These are phyloP conservation scores for Brasilioporus rufonigricans DNA, from an alignment of 768 basidiomycete species.

Conservation along the genomic window DNA sequence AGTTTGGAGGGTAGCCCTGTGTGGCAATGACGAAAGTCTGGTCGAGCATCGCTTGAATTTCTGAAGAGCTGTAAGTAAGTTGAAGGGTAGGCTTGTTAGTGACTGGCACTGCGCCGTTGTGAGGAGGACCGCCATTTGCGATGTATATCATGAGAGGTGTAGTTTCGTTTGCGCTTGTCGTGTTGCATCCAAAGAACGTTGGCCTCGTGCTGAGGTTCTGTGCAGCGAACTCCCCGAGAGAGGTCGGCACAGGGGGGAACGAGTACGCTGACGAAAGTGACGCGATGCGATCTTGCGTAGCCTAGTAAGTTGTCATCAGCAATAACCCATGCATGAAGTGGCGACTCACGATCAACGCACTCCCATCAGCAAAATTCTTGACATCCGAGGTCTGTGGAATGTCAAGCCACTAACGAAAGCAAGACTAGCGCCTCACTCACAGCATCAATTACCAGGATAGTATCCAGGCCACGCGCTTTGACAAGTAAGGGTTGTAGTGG, in stretches of 20 bases:
- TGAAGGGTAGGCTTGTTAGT: constrained; percentile 45
- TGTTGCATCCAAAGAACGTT: too few species aligned
- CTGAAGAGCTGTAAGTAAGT: constrained; percentile 34
- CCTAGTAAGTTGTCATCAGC: constrained; percentile 9
- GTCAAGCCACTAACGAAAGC: background rate
- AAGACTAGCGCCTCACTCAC: constrained; percentile 9
- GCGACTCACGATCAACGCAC: constrained; percentile 25
- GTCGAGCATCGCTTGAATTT: constrained; percentile 44
- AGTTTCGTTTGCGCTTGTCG: too few species aligned
- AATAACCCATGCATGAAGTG: background rate
- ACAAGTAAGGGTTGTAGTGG: constrained; percentile 52
- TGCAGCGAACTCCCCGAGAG: constrained; percentile 28
- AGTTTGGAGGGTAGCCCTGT: constrained; percentile 36
- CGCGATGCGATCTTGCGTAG: constrained; percentile 38
- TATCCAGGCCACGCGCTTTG: constrained; percentile 43
- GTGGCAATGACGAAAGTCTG: constrained; percentile 44
- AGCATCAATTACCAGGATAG: constrained; percentile 50
- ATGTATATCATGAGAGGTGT: constrained; percentile 58
- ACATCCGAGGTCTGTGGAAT: constrained; percentile 13
- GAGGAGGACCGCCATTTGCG: too few species aligned
- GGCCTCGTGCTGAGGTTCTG: constrained; percentile 37
- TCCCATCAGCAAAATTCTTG: constrained; percentile 22
- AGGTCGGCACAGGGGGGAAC: too few species aligned
- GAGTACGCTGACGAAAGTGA: too few species aligned
- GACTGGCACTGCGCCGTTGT: constrained; percentile 35